Percentiles rank a stretch among this genome's conserved stretches.
These are phyloP conservation scores for Cladobotryum protrusum DNA, from an alignment of 2,329 filamentous ascomycete genomes.

Conservation along the genomic window DNA sequence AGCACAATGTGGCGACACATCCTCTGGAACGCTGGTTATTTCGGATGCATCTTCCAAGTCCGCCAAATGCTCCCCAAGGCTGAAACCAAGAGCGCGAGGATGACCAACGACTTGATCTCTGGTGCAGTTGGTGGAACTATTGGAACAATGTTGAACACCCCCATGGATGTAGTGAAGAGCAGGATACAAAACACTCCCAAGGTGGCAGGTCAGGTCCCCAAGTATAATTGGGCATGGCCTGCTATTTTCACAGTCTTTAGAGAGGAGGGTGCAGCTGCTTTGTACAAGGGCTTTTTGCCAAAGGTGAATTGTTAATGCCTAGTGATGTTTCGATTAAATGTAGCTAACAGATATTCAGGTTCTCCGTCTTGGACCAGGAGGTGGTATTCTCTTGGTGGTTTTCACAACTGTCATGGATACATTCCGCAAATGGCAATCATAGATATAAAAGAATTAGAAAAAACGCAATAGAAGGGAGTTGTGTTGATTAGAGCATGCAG, in stretches of 20 bases:
- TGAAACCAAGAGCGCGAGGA: conserved; percentile 73
- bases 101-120: conserved; percentile 80
- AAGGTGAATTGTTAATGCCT: conserved; percentile 62
- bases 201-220: conserved; percentile 71
- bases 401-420: conserved; percentile 90
- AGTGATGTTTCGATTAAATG: not conserved
- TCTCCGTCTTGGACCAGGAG: conserved; percentile 48
- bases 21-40: conserved; percentile 90
- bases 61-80: conserved; percentile 74
- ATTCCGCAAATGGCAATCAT: conserved; percentile 58
- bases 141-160: conserved; percentile 90
- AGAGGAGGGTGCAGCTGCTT: conserved; percentile 84
- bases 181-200: conserved; percentile 92
- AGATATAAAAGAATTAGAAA: not conserved
- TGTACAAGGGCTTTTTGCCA: conserved; percentile 97
- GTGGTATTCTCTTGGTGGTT: conserved; percentile 71
- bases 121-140: conserved; percentile 81
- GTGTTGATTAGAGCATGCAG: not conserved
- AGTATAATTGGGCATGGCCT: conserved; percentile 99
- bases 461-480: not conserved
- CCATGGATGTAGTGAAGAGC: conserved; percentile 96
- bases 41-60: conserved; percentile 98
- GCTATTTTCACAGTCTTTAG: conserved; percentile 78
- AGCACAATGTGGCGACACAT: conserved; percentile 93
- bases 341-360: conserved; percentile 23